Conservation (phyloP, 208 protist species). For the Acanthamoeba polyphaga region DNA sequence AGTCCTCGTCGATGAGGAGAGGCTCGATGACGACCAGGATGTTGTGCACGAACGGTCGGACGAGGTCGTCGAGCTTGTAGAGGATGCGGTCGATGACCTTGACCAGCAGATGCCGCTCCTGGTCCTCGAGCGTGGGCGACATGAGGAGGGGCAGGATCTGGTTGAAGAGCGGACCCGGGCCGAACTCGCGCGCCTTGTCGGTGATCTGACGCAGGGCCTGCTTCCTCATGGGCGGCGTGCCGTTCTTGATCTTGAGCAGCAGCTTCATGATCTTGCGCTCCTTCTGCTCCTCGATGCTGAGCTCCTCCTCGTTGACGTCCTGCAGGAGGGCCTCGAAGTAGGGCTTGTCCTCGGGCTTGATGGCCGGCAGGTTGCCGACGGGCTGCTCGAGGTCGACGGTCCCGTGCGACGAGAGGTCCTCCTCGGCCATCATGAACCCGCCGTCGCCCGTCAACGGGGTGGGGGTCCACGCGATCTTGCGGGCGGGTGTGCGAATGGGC, state of each 20-base stretch:
- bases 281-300: slow-evolving; percentile 94
- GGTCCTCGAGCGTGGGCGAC: slow-evolving; percentile 96
- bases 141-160: slow-evolving; percentile 98
- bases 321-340: slow-evolving; percentile 97
- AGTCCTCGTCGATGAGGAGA: slow-evolving; percentile 98
- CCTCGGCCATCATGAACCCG: slow-evolving; percentile 70
- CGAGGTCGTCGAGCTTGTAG: slow-evolving; percentile 97
- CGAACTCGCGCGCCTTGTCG: slow-evolving; percentile 98
- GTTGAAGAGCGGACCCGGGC: slow-evolving; percentile 97
- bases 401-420: background rate
- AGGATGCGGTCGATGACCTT: slow-evolving; percentile 99
- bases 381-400: slow-evolving; percentile 90
- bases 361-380: slow-evolving; percentile 94
- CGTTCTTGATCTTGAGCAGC: slow-evolving; percentile 99
- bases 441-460: slow-evolving; percentile 81
- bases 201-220: slow-evolving; percentile 97
- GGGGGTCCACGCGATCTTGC: slow-evolving; percentile 91
- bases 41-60: slow-evolving; percentile 98
- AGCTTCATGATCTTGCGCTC: slow-evolving; percentile 98
- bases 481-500: slow-evolving; percentile 91
- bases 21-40: slow-evolving; percentile 99
- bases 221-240: slow-evolving; percentile 97
- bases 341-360: slow-evolving; percentile 97
- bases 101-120: slow-evolving; percentile 99
- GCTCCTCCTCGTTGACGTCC: slow-evolving; percentile 91